phyloP scores from a whole-genome alignment of 345 rosid species.

The Pistacia integerrima region DNA sequence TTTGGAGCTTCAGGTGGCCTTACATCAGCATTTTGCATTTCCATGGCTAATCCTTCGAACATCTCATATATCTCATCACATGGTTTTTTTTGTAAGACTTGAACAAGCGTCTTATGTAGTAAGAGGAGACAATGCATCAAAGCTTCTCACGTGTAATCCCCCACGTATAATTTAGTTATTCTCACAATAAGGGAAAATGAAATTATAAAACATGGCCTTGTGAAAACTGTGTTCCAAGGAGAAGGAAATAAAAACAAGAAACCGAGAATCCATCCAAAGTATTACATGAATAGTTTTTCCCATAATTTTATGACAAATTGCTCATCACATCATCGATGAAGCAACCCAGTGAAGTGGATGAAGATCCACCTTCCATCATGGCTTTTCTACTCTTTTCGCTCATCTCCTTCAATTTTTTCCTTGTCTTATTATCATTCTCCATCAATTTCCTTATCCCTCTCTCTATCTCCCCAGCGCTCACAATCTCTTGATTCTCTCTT shows the following conservation, averaged over 20 bases:
- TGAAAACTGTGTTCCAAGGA: too few species aligned
- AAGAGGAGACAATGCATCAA: too few species aligned
- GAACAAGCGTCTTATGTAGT: too few species aligned
- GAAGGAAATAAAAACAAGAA: too few species aligned
- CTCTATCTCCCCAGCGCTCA: conserved; percentile 37
- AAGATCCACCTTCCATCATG: conserved; percentile 41
- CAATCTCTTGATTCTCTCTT: background rate
- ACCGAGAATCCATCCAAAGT: too few species aligned
- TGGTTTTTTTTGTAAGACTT: too few species aligned
- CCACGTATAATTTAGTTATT: too few species aligned
- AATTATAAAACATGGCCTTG: too few species aligned
- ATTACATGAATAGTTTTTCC: too few species aligned
- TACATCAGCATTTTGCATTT: conserved; percentile 44
- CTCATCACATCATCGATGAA: conserved; percentile 27
- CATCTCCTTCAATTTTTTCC: conserved; percentile 36
- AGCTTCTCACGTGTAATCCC: too few species aligned
- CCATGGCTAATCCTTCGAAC: conserved; percentile 50
- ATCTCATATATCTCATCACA: conserved; percentile 45
- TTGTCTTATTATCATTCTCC: conserved; percentile 30
- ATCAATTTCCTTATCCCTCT: conserved; percentile 34
- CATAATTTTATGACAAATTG: background rate
- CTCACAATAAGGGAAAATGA: too few species aligned
- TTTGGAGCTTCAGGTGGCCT: conserved; percentile 14
- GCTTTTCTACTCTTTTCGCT: conserved; percentile 32
- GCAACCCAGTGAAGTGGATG: conserved; percentile 22